phyloP scores from a whole-genome alignment of 768 basidiomycete species.

The Suillus cothurnatus region DNA sequence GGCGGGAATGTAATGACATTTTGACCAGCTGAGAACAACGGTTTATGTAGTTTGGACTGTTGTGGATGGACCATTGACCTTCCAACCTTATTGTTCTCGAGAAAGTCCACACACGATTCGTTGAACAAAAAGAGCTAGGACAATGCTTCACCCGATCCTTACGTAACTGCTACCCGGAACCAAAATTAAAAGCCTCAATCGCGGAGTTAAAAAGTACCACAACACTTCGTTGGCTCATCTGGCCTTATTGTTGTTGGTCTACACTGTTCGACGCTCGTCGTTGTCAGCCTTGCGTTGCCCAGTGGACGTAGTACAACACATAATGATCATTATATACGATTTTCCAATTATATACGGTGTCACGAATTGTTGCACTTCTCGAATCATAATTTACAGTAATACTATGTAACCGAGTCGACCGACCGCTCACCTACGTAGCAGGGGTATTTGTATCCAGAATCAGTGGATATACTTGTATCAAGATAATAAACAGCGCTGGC shows the following conservation, averaged over 20 bases:
- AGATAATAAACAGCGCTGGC: neutral
- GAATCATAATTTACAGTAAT: neutral
- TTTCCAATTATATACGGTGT: neutral
- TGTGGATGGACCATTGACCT: conserved; percentile 17
- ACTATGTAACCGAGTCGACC: neutral
- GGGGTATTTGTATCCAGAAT: neutral
- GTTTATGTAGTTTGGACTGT: conserved; percentile 24
- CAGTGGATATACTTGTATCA: neutral
- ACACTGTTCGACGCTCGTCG: neutral
- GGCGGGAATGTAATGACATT: conserved; percentile 10
- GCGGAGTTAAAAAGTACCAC: conserved; percentile 13
- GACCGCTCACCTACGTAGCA: neutral
- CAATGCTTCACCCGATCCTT: conserved; percentile 11
- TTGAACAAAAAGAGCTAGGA: conserved; percentile 12
- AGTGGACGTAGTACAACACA: conserved; percentile 2
- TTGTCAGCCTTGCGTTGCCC: neutral
- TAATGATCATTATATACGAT: neutral
- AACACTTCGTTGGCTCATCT: neutral
- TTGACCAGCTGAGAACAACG: neutral
- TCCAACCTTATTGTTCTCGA: conserved; percentile 33
- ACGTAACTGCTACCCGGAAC: conserved; percentile 14
- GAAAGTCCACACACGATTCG: conserved; percentile 8
- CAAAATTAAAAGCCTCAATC: conserved; percentile 7
- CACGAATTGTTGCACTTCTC: neutral
- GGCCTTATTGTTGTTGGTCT: neutral